Evolutionary conservation across 805 yeast species (phyloP), one percentile per base, ranked within the genome.

Genomic region (Candida suzukii): DNA sequence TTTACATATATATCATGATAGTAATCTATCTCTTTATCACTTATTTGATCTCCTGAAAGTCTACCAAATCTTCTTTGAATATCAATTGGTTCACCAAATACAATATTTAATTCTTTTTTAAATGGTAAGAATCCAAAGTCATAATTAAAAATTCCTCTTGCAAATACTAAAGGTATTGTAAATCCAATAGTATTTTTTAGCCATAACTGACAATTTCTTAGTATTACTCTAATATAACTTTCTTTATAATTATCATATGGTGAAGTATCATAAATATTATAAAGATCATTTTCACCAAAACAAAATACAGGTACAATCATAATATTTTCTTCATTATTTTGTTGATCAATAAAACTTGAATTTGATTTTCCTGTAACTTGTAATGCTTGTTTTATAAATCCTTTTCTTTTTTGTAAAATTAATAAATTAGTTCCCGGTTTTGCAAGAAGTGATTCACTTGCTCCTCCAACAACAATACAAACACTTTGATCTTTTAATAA

Each of bases 401-500:
- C 99, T 53, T 81, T 84, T 31, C 99, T 71, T 47, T 78, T 81
- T 32, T 79, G 71, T 33, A 93, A 63, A 0, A 93, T 86, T 37
- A 93, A 64, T 43, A 83, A 83, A 41, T 75, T 73, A 49, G 78
- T 73, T 9, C 78, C 76, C 0, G 83, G 80, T 41, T 69, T 67
- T 6, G 86, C 76, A 22, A 86, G 58, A 29, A 93, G 66, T 1
- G 95, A 79, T 54, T 93, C 99, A 45, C 88, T 84, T 0, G 98
- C 98, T 0, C 99, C 99, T 2, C 99, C 99, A 20, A 93, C 80
- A 1, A 93, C 98, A 43, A 93, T 80, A 46, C 91, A 84, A 12
- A 90, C 83, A 2, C 95, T 84, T 50, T 77, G 80, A 48, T 82
- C 78, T 43, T 78, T 73, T 40, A 58, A 62, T 37, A 93, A 68